phyloP scores from a whole-genome alignment of 129 eudicot genomes.

The Ambrosia artemisiifolia region DNA sequence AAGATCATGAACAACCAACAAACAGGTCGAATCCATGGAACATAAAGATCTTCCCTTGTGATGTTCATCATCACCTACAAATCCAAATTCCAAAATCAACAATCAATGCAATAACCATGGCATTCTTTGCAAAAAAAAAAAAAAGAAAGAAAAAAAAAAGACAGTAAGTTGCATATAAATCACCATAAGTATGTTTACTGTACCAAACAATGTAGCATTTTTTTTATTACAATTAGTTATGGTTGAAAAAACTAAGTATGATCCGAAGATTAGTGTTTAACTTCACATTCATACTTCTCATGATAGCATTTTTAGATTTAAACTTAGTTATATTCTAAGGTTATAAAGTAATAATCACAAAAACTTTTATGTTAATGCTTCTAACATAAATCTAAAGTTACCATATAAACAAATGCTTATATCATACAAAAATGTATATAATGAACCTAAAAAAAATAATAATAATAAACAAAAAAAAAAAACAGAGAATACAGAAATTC shows the following conservation, averaged over 20 bases:
- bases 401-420: not conserved
- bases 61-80: conserved; percentile 63
- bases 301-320: no score
- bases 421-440: conserved; percentile 14
- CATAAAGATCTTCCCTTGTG: conserved; percentile 40
- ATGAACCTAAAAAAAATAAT: no score
- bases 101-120: not conserved
- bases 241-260: not conserved
- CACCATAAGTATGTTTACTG: not conserved
- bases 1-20: conserved; percentile 39
- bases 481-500: not conserved
- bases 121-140: no score
- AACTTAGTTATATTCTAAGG: no score
- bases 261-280: not conserved
- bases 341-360: not conserved
- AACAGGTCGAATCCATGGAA: conserved; percentile 46
- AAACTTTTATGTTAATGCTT: not conserved
- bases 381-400: not conserved
- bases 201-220: not conserved
- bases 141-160: no score
- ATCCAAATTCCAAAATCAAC: not conserved
- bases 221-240: not conserved
- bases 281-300: conserved; percentile 4
- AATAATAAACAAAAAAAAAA: not conserved
- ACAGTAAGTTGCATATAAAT: no score